These are phyloP conservation scores for Aspergillus sp. DNA, from an alignment of 2,329 filamentous ascomycete genomes.

Conservation along the genomic window DNA sequence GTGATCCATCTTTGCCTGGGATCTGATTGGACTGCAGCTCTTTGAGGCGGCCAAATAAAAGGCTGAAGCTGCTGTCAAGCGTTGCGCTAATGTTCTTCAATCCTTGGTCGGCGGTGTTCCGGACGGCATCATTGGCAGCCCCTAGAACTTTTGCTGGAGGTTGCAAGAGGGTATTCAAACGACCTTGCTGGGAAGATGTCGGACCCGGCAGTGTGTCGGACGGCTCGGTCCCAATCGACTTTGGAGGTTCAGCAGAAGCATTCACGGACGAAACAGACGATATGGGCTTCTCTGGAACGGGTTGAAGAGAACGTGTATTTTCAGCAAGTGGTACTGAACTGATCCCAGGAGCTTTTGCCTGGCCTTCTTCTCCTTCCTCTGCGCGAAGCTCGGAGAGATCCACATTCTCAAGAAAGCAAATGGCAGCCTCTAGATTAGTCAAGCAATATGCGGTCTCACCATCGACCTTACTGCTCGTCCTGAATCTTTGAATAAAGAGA, in stretches of 20 bases:
- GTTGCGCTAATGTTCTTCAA: conserved; percentile 90
- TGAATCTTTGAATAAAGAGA: conserved; percentile 91
- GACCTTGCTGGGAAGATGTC: conserved; percentile 62
- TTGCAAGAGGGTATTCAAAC: conserved; percentile 83
- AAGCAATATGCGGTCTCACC: conserved; percentile 95
- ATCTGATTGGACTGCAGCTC: conserved; percentile 58
- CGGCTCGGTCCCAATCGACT: conserved; percentile 27
- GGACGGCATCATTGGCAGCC: conserved; percentile 78
- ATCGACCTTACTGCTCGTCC: conserved; percentile 80
- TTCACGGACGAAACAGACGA: conserved; percentile 30
- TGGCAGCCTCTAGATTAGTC: conserved; percentile 91
- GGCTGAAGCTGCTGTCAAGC: conserved; percentile 88
- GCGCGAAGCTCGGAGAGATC: conserved; percentile 84
- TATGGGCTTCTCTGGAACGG: conserved; percentile 24
- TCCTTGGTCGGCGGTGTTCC: conserved; percentile 86
- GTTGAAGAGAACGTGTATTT: conserved; percentile 25
- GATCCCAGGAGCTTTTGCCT: conserved; percentile 54
- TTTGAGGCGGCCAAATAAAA: conserved; percentile 82
- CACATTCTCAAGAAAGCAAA: conserved; percentile 92
- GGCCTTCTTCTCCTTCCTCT: conserved; percentile 71
- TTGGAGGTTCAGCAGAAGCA: conserved; percentile 30
- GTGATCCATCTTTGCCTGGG: conserved; percentile 38
- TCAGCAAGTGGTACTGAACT: conserved; percentile 25
- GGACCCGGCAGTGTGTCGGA: conserved; percentile 33
- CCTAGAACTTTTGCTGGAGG: conserved; percentile 78